Percentiles rank a stretch among this genome's conserved stretches.
phyloP scores from a whole-genome alignment of 2,329 filamentous ascomycete genomes.

The Hyphodiscus sp. region DNA sequence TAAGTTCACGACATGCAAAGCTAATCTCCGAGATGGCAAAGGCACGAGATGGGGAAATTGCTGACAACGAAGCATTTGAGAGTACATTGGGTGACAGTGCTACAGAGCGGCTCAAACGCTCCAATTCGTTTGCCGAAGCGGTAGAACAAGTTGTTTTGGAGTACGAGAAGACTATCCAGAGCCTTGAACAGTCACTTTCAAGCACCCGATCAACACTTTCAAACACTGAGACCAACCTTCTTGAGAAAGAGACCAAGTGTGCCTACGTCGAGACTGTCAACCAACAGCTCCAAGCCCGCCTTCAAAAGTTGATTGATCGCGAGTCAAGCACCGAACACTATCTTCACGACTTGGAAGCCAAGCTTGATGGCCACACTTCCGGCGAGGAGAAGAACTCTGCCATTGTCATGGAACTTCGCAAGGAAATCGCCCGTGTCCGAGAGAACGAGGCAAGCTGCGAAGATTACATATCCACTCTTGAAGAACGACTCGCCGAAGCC shows the following conservation, averaged over 20 bases:
- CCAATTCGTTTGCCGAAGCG: conserved; percentile 90
- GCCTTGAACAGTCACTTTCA: conserved; percentile 82
- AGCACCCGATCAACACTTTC: conserved; percentile 80
- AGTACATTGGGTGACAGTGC: conserved; percentile 68
- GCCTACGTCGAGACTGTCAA: conserved; percentile 92
- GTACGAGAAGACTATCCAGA: conserved; percentile 98
- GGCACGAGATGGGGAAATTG: conserved; percentile 64
- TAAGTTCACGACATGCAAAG: conserved; percentile 91
- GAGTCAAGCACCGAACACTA: conserved; percentile 91
- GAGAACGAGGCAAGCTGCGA: conserved; percentile 89
- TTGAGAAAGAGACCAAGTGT: conserved; percentile 91
- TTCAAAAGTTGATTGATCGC: conserved; percentile 90
- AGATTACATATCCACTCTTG: conserved; percentile 94
- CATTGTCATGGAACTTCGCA: conserved; percentile 79
- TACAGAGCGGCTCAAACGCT: conserved; percentile 83
- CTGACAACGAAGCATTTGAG: conserved; percentile 51
- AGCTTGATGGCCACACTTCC: conserved; percentile 82
- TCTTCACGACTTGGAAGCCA: conserved; percentile 82
- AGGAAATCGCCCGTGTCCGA: conserved; percentile 79
- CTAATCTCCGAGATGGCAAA: conserved; percentile 90
- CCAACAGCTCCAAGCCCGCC: conserved; percentile 75
- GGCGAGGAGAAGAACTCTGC: conserved; percentile 90
- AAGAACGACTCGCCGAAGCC: conserved; percentile 89
- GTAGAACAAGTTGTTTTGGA: conserved; percentile 95
- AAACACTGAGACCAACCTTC: conserved; percentile 73